Percentiles rank a stretch among this genome's conserved stretches.
phyloP scores from a whole-genome alignment of 768 basidiomycete species.

The Crucibulum laeve region DNA sequence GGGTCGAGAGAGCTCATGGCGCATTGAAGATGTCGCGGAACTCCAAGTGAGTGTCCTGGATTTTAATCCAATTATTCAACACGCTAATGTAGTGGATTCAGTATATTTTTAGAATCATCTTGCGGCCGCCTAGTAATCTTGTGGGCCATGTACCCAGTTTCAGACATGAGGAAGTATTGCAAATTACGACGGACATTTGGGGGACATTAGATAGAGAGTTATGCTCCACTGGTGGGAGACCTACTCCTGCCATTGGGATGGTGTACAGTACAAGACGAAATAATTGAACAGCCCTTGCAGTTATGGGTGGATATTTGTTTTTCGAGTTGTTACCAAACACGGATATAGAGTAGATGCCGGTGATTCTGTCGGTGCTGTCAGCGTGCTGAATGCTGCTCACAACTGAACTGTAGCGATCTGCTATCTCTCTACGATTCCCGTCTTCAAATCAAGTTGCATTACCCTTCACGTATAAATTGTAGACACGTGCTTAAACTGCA shows the following conservation, averaged over 20 bases:
- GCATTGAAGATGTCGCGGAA: conserved; percentile 22
- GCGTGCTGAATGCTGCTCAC: no score
- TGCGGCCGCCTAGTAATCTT: conserved; percentile 24
- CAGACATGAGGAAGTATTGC: conserved; percentile 27
- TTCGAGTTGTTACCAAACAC: no score
- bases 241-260: conserved; percentile 36
- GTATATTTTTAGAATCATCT: conserved; percentile 32
- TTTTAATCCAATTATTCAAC: neutral
- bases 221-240: conserved; percentile 27
- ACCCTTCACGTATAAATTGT: no score
- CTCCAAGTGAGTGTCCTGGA: conserved; percentile 17
- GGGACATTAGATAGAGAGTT: conserved; percentile 32
- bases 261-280: conserved; percentile 12
- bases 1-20: conserved; percentile 33
- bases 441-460: no score
- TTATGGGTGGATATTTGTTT: neutral
- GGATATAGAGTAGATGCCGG: no score
- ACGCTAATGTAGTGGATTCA: conserved; percentile 10
- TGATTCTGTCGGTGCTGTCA: no score
- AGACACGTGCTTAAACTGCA: no score
- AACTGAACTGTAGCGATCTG: no score
- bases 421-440: no score
- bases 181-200: conserved; percentile 35
- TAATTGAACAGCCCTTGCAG: conserved; percentile 3
- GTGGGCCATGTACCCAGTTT: conserved; percentile 28